Base-by-base conservation (phyloP, 2,329 filamentous ascomycete species). In the Penicillium vulpinum region DNA sequence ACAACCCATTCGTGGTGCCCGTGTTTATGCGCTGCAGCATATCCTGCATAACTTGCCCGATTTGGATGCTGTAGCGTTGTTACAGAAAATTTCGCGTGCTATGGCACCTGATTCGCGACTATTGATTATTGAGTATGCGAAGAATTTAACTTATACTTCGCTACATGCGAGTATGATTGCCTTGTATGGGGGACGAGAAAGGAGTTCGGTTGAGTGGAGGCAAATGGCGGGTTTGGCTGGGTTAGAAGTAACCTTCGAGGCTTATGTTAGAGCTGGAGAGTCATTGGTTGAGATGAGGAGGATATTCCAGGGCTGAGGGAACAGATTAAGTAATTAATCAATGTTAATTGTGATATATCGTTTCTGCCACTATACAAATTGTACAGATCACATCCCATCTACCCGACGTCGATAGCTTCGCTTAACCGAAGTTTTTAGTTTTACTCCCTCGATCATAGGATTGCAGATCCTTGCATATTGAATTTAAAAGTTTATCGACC, bases 21-120 rank as follows among this genome's bases (percentile, higher is more conserved):
- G 70, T 4, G 59, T 71, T 24, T 75, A 76, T 38, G 67, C 67
- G 5, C 57, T 75, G 4, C 70, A 71, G 16, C 72, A 75, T 56
- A 73, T 75, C 18, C 59, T 75, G 22, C 73, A 76, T 47, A 76
- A 76, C 33, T 43, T 74, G 43, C 65, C 73, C 4, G 73, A 75
- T 46, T 56, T 75, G 18, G 71, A 74, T 40, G 70, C 73, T 2
- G 61, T 71, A 43, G 58, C 65, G n/a, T 58, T 75, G 35, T 47
- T 75, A 40, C 70, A 75, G 64, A 75, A 74, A 56, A 58, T 74
- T 3, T 66, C 73, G 2, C 60, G 57, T 21, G 73, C 73, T 1
- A 75, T 75, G 73, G 65, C 59, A 0, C 60, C 69, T 4, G 50
- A 67, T 21, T 75, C 73, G 4, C 62, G 73, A 10, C 26, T 76